Conservation (phyloP, 169 alveolate genomes). For the Babesia caballi region DNA sequence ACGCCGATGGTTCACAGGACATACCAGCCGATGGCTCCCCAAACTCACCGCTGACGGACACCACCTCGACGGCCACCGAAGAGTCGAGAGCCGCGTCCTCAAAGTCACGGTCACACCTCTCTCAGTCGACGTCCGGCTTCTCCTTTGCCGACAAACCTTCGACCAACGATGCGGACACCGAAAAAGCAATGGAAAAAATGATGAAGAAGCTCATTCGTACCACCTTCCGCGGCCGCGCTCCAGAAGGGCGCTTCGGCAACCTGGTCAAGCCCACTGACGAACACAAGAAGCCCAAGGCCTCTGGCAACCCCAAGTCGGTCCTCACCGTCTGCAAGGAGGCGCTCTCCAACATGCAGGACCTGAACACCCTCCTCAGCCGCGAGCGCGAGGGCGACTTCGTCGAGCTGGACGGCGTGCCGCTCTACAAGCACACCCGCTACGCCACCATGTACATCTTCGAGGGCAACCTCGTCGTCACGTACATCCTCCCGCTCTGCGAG, state of each 20-base stretch:
- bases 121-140: neutral
- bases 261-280: slow-evolving; percentile 10
- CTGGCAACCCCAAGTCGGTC: slow-evolving; percentile 16
- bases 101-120: neutral
- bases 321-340: slow-evolving; percentile 34
- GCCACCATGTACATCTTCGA: slow-evolving; percentile 46
- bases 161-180: neutral
- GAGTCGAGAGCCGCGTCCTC: too few species aligned
- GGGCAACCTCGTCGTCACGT: slow-evolving; percentile 18
- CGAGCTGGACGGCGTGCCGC: slow-evolving; percentile 59
- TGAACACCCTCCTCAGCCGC: slow-evolving; percentile 45
- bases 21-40: too few species aligned
- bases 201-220: slow-evolving; percentile 52
- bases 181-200: slow-evolving; percentile 23
- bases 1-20: neutral
- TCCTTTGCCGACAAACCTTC: neutral
- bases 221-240: slow-evolving; percentile 49
- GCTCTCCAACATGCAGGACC: slow-evolving; percentile 42
- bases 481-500: slow-evolving; percentile 53
- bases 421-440: slow-evolving; percentile 55
- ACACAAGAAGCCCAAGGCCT: neutral
- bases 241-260: slow-evolving; percentile 60
- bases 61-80: neutral
- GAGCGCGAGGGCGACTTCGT: slow-evolving; percentile 61
- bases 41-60: too few species aligned